Conservation (phyloP, 768 basidiomycete species). For the Naganishia vaughanmartiniae region DNA sequence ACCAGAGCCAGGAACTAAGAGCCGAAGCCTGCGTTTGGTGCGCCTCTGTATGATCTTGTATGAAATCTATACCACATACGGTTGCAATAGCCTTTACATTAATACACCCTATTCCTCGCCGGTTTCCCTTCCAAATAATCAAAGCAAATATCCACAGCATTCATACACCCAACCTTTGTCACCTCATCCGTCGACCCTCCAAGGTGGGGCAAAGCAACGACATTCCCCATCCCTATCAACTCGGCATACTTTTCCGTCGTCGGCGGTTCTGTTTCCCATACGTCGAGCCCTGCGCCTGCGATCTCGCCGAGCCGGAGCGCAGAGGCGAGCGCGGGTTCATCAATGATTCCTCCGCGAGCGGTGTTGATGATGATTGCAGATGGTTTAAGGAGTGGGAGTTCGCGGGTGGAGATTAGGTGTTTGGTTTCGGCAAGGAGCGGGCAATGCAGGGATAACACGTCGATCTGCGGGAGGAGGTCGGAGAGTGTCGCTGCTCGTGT, state of each 20-base stretch:
- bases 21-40: too few relatives aligned
- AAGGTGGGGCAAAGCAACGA: constrained; percentile 46
- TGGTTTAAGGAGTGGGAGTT: constrained; percentile 44
- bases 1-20: too few relatives aligned
- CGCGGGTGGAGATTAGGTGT: constrained; percentile 40
- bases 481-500: constrained; percentile 40
- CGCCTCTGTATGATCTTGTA: too few relatives aligned
- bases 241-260: constrained; percentile 38
- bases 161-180: constrained; percentile 39
- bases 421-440: constrained; percentile 45
- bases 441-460: constrained; percentile 52
- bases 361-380: constrained; percentile 51
- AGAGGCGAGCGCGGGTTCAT: constrained; percentile 39
- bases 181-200: constrained; percentile 43
- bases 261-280: constrained; percentile 45
- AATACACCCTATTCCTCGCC: constrained; percentile 40
- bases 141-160: constrained; percentile 41
- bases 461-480: constrained; percentile 41
- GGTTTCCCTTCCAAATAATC: constrained; percentile 43
- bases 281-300: constrained; percentile 47
- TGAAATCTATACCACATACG: background rate
- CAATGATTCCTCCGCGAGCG: constrained; percentile 50
- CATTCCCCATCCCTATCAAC: constrained; percentile 41
- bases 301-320: constrained; percentile 37
- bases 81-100: background rate